Base-by-base conservation (phyloP, 805 yeast genomes). In the Barnettozyma botsteinii region DNA sequence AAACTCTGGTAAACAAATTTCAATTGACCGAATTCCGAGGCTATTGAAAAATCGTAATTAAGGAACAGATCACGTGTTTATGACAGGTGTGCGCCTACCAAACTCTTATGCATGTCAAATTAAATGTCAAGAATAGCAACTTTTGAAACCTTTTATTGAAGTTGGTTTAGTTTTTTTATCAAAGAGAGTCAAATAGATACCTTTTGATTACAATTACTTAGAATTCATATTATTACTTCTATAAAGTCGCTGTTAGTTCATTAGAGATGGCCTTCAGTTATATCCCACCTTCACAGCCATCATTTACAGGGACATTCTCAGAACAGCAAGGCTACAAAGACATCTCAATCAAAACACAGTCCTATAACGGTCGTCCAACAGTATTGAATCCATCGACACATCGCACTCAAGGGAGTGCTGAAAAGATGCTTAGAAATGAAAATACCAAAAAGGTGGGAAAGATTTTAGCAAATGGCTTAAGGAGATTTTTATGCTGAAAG, bases 281-380 rank as follows among this genome's bases (percentile, higher is more conserved):
- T 20, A 8, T 14, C 14, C 43, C 43, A 25, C 43, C 43, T 15
- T 27, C 32, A 5, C 23, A 34, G 20, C 43, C 43, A 19, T 4
- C 4, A 5, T 30, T 15, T 17, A 9, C 14, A 3, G 39, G 33
- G 2, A 10, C 28, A 9, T 40, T 40, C 15, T 32, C 31, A 5
- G 32, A n/a, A 10, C 43, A 40, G 18, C 25, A 31, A 6, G 27
- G 31, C 5, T 40, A 40, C 19, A 7, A 21, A 12, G 19, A 39
- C 21, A 19, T 31, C 3, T 29, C 34, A 14, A 30, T 35, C 12
- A 9, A 25, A 8, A 21, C 29, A 4, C 32, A 29, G n/a, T 11
- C 14, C 3, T 40, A 35, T 22, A 14, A 24, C 20, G 36, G 35
- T 12, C 30, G 17, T n/a, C 43, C 43, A 3, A 12, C 35, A 4